phyloP scores from a whole-genome alignment of 2,329 filamentous ascomycete genomes.

The Ilyonectria robusta region DNA sequence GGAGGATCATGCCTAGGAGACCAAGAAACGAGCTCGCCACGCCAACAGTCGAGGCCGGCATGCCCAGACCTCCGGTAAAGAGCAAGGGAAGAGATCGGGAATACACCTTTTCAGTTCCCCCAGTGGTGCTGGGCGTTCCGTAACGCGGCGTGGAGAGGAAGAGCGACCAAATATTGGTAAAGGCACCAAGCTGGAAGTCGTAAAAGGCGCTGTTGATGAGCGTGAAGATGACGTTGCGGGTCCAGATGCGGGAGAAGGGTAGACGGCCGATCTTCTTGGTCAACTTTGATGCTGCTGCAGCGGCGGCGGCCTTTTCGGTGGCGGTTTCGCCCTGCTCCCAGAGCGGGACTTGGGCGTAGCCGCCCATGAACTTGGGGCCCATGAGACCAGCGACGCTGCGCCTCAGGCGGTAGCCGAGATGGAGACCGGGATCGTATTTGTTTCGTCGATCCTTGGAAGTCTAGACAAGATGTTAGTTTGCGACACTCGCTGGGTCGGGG shows the following conservation, averaged over 20 bases:
- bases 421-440: constrained; percentile 62
- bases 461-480: constrained; percentile 45
- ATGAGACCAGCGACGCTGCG: constrained; percentile 48
- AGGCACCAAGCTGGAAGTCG: constrained; percentile 78
- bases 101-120: constrained; percentile 47
- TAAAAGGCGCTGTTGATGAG: constrained; percentile 77
- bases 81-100: constrained; percentile 60
- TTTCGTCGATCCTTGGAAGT: constrained; percentile 62
- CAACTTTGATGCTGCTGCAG: constrained; percentile 22
- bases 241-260: constrained; percentile 61
- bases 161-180: constrained; percentile 78
- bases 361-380: constrained; percentile 46
- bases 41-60: constrained; percentile 76
- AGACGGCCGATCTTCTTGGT: constrained; percentile 41
- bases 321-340: constrained; percentile 23
- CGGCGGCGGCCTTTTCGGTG: constrained; percentile 28
- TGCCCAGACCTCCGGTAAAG: constrained; percentile 77
- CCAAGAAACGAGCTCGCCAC: constrained; percentile 79
- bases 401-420: constrained; percentile 53
- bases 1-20: constrained; percentile 76
- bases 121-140: constrained; percentile 47
- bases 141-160: constrained; percentile 77
- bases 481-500: constrained; percentile 9
- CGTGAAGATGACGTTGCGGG: constrained; percentile 63
- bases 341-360: constrained; percentile 51